Percentiles rank a stretch among this genome's conserved stretches.
Conservation (phyloP, 2,329 filamentous ascomycete species). For the Madurella fahalii region DNA sequence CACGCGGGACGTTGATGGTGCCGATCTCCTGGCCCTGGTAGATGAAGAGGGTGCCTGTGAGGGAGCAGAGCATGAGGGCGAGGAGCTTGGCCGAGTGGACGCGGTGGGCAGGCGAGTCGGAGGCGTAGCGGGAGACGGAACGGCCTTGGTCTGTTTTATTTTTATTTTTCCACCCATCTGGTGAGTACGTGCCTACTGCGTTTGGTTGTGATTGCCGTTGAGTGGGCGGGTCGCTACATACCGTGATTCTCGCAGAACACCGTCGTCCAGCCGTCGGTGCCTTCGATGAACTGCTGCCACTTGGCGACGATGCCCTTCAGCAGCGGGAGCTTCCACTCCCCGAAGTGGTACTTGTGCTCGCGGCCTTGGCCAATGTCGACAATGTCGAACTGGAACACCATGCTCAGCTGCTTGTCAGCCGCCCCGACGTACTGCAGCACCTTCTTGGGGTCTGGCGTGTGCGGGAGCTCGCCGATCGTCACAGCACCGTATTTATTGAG, state of each 20-base stretch:
- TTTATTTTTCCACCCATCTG: background rate
- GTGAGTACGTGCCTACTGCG: background rate
- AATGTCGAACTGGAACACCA: slow-evolving; percentile 66
- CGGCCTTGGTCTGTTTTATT: slow-evolving; percentile 47
- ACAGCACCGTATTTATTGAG: slow-evolving; percentile 60
- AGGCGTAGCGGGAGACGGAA: slow-evolving; percentile 49
- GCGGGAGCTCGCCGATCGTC: slow-evolving; percentile 66
- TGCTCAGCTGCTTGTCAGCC: slow-evolving; percentile 57
- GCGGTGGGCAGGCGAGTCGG: slow-evolving; percentile 41
- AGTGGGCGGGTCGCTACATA: background rate
- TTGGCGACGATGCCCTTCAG: slow-evolving; percentile 46
- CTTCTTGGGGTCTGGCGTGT: slow-evolving; percentile 53
- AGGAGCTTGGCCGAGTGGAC: slow-evolving; percentile 49
- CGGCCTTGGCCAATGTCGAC: slow-evolving; percentile 56
- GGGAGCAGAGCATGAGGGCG: slow-evolving; percentile 42
- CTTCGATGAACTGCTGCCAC: slow-evolving; percentile 50
- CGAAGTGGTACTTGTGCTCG: slow-evolving; percentile 50
- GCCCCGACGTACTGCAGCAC: slow-evolving; percentile 59
- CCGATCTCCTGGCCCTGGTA: slow-evolving; percentile 60
- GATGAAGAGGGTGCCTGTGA: slow-evolving; percentile 54
- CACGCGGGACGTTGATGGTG: slow-evolving; percentile 49
- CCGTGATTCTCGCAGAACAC: slow-evolving; percentile 59
- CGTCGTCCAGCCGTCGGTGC: slow-evolving; percentile 55
- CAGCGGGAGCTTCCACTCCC: slow-evolving; percentile 44
- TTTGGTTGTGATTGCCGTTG: background rate